Base-by-base conservation (phyloP, 805 yeast species). In the Wickerhamiella galacta region DNA sequence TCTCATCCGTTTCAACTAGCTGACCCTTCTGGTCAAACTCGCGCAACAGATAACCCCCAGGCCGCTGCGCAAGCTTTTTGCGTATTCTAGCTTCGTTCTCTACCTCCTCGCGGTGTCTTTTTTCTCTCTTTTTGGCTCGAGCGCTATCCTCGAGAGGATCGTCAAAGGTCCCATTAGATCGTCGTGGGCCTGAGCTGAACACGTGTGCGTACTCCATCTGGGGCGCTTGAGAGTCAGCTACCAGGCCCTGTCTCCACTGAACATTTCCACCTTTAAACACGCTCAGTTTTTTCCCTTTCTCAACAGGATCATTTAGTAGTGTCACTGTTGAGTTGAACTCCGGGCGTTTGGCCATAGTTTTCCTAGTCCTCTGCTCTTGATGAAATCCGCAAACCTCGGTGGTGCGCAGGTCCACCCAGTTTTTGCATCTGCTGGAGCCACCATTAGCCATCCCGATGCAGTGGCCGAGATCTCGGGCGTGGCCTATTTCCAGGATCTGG, bases 341-440 rank as follows among this genome's bases (percentile, higher is more conserved):
- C 60, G 81, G 68, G 39, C 96, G 59, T 39, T 68, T 63, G n/a
- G 72, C 63, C 15, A 70, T 65, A 0, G 67, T 53, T 28, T 61
- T 61, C 28, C 65, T 62, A 34, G 70, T 58, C 28, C 68, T 61
- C 30, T 62, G 42, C 39, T 80, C 87, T 12, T 66, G 58, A 47
- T 85, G 96, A 45, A 57, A 81, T 19, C 70, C 72, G 53, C 96
- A 85, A 37, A 69, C 64, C 16, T 63, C 66, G 4, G 68, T 56
- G 25, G 59, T 61, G 6, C 64, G 53, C 15, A 49, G 54, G 46
- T 82, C 71, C 3, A 83, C 67, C 25, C 79, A 74, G 4, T 66
- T 58, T 8, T 56, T 57, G 54, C 96, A 85, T 6, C 51, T 45
- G 14, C 31, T 31, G 4, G 55, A 48, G 11, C 74, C 72, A 20